phyloP scores from a whole-genome alignment of 2,329 filamentous ascomycete species.

The Trichoderma sp. region DNA sequence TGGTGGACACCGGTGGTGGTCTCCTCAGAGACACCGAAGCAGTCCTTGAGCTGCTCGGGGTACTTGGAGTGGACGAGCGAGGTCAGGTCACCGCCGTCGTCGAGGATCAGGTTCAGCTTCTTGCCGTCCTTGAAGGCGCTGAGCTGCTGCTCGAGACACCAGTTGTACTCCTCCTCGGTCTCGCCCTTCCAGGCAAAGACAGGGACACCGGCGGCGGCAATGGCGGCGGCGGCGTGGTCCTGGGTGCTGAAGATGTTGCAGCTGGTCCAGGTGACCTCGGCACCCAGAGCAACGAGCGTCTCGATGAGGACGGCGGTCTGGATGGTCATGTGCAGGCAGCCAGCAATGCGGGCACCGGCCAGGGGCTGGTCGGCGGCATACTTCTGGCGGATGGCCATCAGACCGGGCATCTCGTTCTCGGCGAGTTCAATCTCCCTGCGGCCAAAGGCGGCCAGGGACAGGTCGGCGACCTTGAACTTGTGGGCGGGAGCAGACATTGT shows the following conservation, averaged over 20 bases:
- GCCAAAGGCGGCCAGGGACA: constrained; percentile 96
- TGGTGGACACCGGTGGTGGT: constrained; percentile 99
- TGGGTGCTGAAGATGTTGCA: constrained; percentile 99
- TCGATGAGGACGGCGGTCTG: constrained; percentile 99
- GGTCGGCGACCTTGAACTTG: constrained; percentile 98
- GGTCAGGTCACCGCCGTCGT: constrained; percentile 97
- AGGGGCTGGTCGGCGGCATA: constrained; percentile 93
- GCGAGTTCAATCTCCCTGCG: constrained; percentile 99
- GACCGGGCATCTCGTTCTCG: constrained; percentile 95
- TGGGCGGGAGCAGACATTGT: constrained; percentile 78
- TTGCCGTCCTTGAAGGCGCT: constrained; percentile 94
- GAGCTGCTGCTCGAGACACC: constrained; percentile 99
- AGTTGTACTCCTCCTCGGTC: constrained; percentile 99
- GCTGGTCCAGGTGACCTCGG: constrained; percentile 97
- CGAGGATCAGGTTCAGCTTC: constrained; percentile 97
- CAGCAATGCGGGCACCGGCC: constrained; percentile 91
- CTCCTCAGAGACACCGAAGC: constrained; percentile 98
- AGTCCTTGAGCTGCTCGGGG: constrained; percentile 96
- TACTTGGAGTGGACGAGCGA: constrained; percentile 97
- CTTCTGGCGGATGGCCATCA: constrained; percentile 92
- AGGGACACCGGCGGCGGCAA: constrained; percentile 89
- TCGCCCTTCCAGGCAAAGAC: constrained; percentile 83
- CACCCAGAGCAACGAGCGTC: constrained; percentile 91
- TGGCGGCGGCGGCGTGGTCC: constrained; percentile 96
- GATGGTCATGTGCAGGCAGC: constrained; percentile 99